phyloP scores from a whole-genome alignment of 2,329 filamentous ascomycete species.

The Cladorrhinum sp. region DNA sequence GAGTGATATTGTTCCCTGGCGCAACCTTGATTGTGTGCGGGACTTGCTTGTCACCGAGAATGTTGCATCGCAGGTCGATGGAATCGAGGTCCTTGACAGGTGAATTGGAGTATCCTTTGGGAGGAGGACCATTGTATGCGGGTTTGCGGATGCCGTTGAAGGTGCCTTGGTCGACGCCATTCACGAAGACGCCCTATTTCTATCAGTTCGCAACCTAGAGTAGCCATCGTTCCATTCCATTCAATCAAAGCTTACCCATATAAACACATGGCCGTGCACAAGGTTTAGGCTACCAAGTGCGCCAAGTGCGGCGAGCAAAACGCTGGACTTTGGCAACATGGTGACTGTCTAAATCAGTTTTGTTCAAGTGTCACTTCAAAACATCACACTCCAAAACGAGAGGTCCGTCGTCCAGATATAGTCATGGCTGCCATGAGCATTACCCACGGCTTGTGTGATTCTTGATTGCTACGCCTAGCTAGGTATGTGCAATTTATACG shows the following conservation, averaged over 20 bases:
- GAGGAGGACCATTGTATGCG: constrained; percentile 34
- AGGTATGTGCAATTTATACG: constrained; percentile 3
- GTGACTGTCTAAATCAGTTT: too few species aligned
- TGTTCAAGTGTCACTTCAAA: not conserved
- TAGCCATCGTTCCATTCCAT: too few species aligned
- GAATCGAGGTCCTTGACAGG: constrained; percentile 39
- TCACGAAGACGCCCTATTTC: constrained; percentile 26
- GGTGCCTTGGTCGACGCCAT: constrained; percentile 27
- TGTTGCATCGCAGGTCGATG: constrained; percentile 40
- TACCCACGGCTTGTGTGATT: not conserved
- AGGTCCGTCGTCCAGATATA: not conserved
- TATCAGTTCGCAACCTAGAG: not conserved
- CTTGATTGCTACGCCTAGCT: not conserved
- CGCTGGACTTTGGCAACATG: not conserved
- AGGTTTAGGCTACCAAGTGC: constrained; percentile 15
- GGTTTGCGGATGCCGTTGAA: constrained; percentile 24
- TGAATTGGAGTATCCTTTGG: constrained; percentile 37
- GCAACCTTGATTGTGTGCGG: constrained; percentile 33
- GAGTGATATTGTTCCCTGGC: constrained; percentile 38
- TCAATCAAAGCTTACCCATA: constrained; percentile 29
- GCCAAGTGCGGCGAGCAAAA: constrained; percentile 6
- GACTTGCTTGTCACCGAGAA: constrained; percentile 37
- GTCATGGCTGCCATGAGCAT: not conserved
- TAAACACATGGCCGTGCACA: constrained; percentile 22
- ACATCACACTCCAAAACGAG: not conserved